These are phyloP conservation scores for Botrytis pseudocinerea DNA, from an alignment of 2,329 filamentous ascomycete species.

Conservation along the genomic window DNA sequence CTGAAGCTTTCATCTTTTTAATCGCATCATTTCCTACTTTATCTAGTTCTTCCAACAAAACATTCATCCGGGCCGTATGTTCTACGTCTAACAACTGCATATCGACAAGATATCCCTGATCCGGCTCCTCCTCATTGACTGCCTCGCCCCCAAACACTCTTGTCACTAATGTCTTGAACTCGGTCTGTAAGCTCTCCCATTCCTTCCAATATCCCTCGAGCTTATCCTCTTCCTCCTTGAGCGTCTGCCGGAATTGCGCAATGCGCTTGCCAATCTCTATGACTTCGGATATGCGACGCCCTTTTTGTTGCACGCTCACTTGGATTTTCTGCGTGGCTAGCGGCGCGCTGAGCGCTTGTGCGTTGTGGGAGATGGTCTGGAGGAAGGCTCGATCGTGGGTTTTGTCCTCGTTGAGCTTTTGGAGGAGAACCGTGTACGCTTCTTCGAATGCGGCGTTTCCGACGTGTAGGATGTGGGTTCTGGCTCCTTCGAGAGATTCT, in stretches of 20 bases:
- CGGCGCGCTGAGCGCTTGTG: conserved; percentile 25
- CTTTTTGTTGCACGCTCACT: conserved; percentile 27
- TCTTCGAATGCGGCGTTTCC: conserved; percentile 28
- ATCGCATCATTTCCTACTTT: conserved; percentile 26
- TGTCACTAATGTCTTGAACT: conserved; percentile 33
- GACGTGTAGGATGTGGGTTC: conserved; percentile 22
- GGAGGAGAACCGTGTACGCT: conserved; percentile 25
- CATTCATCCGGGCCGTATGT: conserved; percentile 26
- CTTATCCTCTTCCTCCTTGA: conserved; percentile 32
- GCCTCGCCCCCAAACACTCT: conserved; percentile 29
- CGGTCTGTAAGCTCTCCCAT: conserved; percentile 36
- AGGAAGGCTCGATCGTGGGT: conserved; percentile 29
- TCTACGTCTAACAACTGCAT: conserved; percentile 33
- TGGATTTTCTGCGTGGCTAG: conserved; percentile 33
- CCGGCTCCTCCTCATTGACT: conserved; percentile 25
- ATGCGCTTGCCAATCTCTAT: conserved; percentile 34
- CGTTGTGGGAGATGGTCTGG: conserved; percentile 13
- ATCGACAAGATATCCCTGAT: conserved; percentile 29
- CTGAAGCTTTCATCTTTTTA: conserved; percentile 35
- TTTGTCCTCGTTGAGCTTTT: conserved; percentile 21
- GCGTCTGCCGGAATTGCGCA: conserved; percentile 27
- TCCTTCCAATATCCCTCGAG: conserved; percentile 35
- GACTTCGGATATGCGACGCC: conserved; percentile 26
- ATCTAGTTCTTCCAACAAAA: conserved; percentile 33
- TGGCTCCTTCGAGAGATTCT: conserved; percentile 34